Percentiles rank a stretch among this genome's conserved stretches.
Conservation (phyloP, 441 rosid genomes). For the Theobroma grandiflorum region DNA sequence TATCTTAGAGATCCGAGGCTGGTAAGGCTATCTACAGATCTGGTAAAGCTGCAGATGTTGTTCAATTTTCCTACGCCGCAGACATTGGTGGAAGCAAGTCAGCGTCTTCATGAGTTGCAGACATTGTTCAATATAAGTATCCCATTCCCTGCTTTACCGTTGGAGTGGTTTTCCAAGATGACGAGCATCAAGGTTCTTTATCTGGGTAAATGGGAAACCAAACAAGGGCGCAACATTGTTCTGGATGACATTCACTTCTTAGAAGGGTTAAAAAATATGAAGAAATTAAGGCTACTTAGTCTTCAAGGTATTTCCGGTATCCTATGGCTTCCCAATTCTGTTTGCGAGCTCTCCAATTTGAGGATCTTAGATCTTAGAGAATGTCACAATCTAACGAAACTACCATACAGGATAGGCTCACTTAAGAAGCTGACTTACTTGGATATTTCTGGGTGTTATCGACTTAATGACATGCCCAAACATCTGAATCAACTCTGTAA, state of each 20-base stretch:
- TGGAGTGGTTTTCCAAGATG: conserved; percentile 40
- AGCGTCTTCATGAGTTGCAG: background rate
- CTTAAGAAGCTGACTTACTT: conserved; percentile 52
- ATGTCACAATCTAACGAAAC: conserved; percentile 57
- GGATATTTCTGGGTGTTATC: conserved; percentile 61
- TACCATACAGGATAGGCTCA: conserved; percentile 53
- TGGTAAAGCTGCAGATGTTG: conserved; percentile 17
- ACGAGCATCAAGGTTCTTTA: conserved; percentile 47
- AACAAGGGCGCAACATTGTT: conserved; percentile 43
- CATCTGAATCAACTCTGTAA: conserved; percentile 38
- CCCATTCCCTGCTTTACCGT: conserved; percentile 50
- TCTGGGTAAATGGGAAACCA: conserved; percentile 62
- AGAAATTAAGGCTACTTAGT: conserved; percentile 49
- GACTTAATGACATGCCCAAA: conserved; percentile 53
- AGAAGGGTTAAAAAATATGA: conserved; percentile 47
- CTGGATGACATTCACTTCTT: conserved; percentile 55
- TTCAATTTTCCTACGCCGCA: background rate
- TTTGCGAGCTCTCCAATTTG: conserved; percentile 47
- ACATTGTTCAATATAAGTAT: conserved; percentile 55
- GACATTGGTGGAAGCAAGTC: background rate
- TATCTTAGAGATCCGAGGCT: background rate
- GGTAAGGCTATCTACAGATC: background rate
- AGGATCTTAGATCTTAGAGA: conserved; percentile 62
- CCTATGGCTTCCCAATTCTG: conserved; percentile 38
- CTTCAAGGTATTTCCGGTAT: conserved; percentile 70